A percentile compares a stretch with the other conserved stretches of the same genome.
These are phyloP conservation scores for Posidonia oceanica DNA, from an alignment of 116 monocot species.

Conservation along the genomic window DNA sequence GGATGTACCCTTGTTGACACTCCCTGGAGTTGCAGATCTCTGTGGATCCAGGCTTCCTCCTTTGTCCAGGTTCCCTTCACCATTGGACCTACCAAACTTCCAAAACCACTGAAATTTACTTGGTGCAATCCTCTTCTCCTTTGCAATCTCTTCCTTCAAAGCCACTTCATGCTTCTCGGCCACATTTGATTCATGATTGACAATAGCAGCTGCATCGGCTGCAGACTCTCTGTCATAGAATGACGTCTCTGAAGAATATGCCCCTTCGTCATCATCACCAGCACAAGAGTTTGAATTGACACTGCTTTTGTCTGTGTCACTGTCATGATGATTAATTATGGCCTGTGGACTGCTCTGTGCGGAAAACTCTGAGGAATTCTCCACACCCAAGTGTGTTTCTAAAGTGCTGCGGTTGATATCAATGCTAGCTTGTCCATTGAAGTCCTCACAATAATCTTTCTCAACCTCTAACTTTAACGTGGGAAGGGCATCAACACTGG, in stretches of 20 bases:
- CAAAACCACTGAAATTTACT: slow-evolving; percentile 55
- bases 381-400: slow-evolving; percentile 22
- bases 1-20: slow-evolving; percentile 8
- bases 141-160: slow-evolving; percentile 2
- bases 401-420: slow-evolving; percentile 17
- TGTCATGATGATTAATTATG: slow-evolving; percentile 23
- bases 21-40: slow-evolving; percentile 12
- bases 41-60: slow-evolving; percentile 3
- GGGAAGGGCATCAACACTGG: slow-evolving; percentile 14
- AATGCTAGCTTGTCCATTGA: slow-evolving; percentile 5
- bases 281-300: slow-evolving; percentile 46
- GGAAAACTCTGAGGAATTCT: slow-evolving; percentile 33
- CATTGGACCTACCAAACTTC: slow-evolving; percentile 29
- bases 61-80: slow-evolving; percentile 20
- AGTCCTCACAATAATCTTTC: slow-evolving; percentile 8
- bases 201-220: not conserved
- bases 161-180: slow-evolving; percentile 1
- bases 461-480: not conserved
- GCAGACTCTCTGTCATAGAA: slow-evolving; percentile 6
- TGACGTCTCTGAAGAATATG: slow-evolving; percentile 6
- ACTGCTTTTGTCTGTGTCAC: slow-evolving; percentile 58
- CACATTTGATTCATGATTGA: slow-evolving; percentile 1
- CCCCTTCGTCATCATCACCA: slow-evolving; percentile 31
- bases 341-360: slow-evolving; percentile 19
- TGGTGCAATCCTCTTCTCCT: slow-evolving; percentile 18